Evolutionary conservation across 148 eudicot species (phyloP).

Genomic region (Tetragonia tetragonoides): DNA sequence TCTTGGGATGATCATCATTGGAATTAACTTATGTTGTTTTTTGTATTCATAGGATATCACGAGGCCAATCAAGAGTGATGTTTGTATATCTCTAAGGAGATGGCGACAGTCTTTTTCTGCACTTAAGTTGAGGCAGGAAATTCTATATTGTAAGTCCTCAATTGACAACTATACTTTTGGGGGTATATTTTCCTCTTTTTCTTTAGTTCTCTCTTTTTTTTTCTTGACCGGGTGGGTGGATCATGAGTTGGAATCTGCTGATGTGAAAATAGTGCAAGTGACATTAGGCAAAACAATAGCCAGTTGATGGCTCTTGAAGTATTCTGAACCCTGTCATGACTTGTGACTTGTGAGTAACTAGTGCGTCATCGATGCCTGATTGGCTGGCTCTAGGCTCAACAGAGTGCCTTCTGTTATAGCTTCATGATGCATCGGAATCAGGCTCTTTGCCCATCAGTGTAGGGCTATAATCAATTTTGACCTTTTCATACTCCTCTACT

Average conservation of each 20-base stretch:
- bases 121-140: conserved; percentile 90
- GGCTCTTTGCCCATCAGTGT: not conserved
- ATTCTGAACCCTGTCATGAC: not conserved
- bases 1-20: not conserved
- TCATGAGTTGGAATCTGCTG: not conserved
- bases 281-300: conserved; percentile 3
- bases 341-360: no score
- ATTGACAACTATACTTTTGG: not conserved
- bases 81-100: conserved; percentile 62
- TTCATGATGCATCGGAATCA: not conserved
- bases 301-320: not conserved
- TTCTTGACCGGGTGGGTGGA: not conserved
- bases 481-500: not conserved
- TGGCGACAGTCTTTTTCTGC: conserved; percentile 86
- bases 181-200: not conserved
- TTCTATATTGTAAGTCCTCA: conserved; percentile 75
- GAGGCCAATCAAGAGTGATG: conserved; percentile 71
- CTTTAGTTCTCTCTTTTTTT: not conserved
- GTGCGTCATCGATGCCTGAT: not conserved
- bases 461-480: not conserved
- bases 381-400: not conserved
- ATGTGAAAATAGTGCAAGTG: not conserved
- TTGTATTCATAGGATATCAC: conserved; percentile 71
- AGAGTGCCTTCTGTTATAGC: not conserved
- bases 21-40: not conserved